phyloP scores from a whole-genome alignment of 1,284 basidiomycete species.

The Sphagnurus paluster region DNA sequence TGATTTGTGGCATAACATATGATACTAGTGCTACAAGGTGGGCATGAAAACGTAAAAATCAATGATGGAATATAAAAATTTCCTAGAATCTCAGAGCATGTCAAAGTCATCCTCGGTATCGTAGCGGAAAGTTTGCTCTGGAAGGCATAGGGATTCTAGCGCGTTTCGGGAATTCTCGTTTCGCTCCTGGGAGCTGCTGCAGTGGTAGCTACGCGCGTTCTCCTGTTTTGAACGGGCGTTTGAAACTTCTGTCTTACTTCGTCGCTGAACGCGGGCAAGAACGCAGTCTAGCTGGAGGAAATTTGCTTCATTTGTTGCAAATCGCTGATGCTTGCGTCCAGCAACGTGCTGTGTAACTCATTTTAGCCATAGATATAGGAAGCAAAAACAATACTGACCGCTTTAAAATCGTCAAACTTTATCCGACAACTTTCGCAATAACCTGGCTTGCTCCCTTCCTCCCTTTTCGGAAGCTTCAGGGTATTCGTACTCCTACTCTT shows the following conservation, averaged over 20 bases:
- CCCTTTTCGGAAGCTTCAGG: conserved; percentile 69
- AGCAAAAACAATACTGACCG: conserved; percentile 48
- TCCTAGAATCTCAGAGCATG: conserved; percentile 1
- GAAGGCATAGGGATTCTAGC: not conserved
- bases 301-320: conserved; percentile 80
- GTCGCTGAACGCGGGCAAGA: conserved; percentile 72
- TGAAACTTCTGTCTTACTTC: conserved; percentile 48
- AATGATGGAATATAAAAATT: not conserved
- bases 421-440: conserved; percentile 97
- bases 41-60: not conserved
- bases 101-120: conserved; percentile 1
- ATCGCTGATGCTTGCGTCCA: conserved; percentile 81
- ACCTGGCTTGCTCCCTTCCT: conserved; percentile 89
- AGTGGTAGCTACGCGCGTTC: conserved; percentile 15
- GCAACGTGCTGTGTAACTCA: conserved; percentile 66
- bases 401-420: conserved; percentile 88
- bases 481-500: conserved; percentile 82
- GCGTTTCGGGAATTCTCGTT: not conserved
- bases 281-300: conserved; percentile 84
- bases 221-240: conserved; percentile 26
- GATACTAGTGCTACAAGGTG: conserved; percentile 6
- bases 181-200: not conserved
- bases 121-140: not conserved
- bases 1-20: too few relatives aligned
- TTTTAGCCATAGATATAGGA: conserved; percentile 9